phyloP scores from a whole-genome alignment of 148 eudicot species.

The Vaccinium vitisidaea region DNA sequence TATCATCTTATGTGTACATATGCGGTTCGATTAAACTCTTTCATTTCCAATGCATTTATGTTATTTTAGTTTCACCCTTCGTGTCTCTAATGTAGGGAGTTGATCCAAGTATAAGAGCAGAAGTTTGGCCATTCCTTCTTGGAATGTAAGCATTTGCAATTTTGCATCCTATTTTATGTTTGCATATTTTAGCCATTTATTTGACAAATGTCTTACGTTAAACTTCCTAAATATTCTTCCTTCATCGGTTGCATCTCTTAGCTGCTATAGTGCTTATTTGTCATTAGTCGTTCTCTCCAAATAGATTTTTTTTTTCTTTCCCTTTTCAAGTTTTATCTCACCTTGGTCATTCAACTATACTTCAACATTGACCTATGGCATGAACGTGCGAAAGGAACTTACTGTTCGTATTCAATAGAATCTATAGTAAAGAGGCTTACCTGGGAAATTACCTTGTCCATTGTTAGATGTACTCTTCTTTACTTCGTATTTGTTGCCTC shows the following conservation, averaged over 20 bases:
- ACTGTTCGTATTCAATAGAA: neutral
- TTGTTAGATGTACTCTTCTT: neutral
- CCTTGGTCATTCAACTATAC: neutral
- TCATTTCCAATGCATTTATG: neutral
- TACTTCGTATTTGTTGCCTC: neutral
- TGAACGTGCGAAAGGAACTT: neutral
- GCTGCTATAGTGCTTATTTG: neutral
- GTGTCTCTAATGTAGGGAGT: conserved; percentile 40
- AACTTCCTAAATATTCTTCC: neutral
- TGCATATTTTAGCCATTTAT: neutral
- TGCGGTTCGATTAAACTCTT: neutral
- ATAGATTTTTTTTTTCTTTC: neutral
- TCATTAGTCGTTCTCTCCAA: neutral
- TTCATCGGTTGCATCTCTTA: neutral
- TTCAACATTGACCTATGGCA: neutral
- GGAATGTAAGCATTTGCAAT: conserved; percentile 55
- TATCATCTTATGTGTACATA: neutral
- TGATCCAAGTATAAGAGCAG: conserved; percentile 56
- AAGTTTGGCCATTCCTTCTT: conserved; percentile 70
- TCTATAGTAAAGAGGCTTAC: neutral
- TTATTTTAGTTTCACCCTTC: neutral
- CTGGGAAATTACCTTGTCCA: neutral
- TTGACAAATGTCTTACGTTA: neutral
- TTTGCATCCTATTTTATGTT: conserved; percentile 2
- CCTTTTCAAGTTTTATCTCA: neutral